These are phyloP conservation scores for Pycnococcus provasolii DNA, from an alignment of 139 green algal genomes.

Conservation along the genomic window DNA sequence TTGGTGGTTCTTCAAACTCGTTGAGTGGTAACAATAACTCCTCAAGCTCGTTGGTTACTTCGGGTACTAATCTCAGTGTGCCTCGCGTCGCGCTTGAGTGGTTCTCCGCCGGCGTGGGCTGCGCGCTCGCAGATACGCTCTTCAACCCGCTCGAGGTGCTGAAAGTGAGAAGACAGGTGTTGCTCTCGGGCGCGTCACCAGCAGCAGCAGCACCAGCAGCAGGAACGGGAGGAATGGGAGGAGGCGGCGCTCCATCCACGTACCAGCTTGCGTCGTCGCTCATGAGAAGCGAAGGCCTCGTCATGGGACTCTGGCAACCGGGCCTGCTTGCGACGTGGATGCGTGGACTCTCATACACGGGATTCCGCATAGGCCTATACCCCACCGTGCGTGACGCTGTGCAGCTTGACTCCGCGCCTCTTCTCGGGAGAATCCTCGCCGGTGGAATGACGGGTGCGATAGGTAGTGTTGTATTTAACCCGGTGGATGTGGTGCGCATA, in stretches of 20 bases:
- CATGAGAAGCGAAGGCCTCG: not conserved
- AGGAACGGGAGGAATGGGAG: not conserved
- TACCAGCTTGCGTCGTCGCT: not conserved
- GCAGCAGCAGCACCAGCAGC: not conserved
- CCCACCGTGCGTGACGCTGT: slow-evolving; percentile 12
- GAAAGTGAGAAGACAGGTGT: slow-evolving; percentile 15
- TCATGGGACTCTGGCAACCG: slow-evolving; percentile 11
- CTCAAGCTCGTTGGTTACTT: too few species aligned
- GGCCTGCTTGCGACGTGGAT: slow-evolving; percentile 19
- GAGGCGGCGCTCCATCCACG: not conserved
- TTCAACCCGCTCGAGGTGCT: slow-evolving; percentile 27
- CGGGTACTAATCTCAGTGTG: not conserved
- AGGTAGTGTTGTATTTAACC: slow-evolving; percentile 20
- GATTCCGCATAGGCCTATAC: slow-evolving; percentile 26
- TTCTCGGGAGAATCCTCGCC: slow-evolving; percentile 1
- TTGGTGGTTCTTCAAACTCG: too few species aligned
- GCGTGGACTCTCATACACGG: slow-evolving; percentile 23
- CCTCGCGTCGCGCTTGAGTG: slow-evolving; percentile 9
- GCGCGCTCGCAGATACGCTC: slow-evolving; percentile 18
- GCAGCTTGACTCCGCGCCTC: not conserved
- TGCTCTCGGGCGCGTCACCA: not conserved
- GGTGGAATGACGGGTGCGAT: slow-evolving; percentile 15
- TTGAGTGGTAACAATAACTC: too few species aligned
- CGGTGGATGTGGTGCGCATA: slow-evolving; percentile 23
- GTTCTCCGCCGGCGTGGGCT: slow-evolving; percentile 17